phyloP scores from a whole-genome alignment of 2,329 filamentous ascomycete species.

The Ophiocordyceps robertsii region DNA sequence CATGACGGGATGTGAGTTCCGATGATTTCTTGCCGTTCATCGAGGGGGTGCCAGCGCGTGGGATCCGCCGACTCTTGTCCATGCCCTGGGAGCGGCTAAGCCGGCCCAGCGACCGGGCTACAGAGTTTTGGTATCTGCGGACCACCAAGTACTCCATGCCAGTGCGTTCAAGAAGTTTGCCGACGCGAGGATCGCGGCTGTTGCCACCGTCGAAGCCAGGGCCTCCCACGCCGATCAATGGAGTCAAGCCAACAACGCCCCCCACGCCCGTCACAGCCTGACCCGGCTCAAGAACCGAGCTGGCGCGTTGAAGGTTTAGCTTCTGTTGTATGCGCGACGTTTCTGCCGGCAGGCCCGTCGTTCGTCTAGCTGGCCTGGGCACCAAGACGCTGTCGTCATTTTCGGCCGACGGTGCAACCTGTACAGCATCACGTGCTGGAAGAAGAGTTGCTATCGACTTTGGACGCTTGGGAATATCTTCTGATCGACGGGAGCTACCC shows the following conservation, averaged over 20 bases:
- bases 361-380: constrained; percentile 27
- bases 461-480: constrained; percentile 23
- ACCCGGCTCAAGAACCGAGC: constrained; percentile 55
- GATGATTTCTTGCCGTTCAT: constrained; percentile 21
- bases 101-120: constrained; percentile 45
- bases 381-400: constrained; percentile 31
- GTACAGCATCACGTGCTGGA: constrained; percentile 9
- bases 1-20: constrained; percentile 18
- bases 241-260: constrained; percentile 28
- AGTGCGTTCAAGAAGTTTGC: constrained; percentile 53
- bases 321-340: constrained; percentile 63
- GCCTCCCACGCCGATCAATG: constrained; percentile 38
- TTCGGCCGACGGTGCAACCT: constrained; percentile 15
- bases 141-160: constrained; percentile 65
- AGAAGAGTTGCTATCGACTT: constrained; percentile 26
- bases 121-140: constrained; percentile 56
- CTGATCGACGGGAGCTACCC: constrained; percentile 15
- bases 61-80: constrained; percentile 36
- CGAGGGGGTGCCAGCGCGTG: constrained; percentile 23
- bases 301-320: constrained; percentile 59
- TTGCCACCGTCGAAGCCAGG: constrained; percentile 37
- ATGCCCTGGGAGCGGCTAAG: constrained; percentile 33
- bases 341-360: constrained; percentile 30
- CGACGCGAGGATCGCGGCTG: constrained; percentile 47
- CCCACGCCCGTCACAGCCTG: constrained; percentile 24